Base-by-base conservation (phyloP, 2,329 filamentous ascomycete genomes). In the Arthrobotrys sphaeroides region DNA sequence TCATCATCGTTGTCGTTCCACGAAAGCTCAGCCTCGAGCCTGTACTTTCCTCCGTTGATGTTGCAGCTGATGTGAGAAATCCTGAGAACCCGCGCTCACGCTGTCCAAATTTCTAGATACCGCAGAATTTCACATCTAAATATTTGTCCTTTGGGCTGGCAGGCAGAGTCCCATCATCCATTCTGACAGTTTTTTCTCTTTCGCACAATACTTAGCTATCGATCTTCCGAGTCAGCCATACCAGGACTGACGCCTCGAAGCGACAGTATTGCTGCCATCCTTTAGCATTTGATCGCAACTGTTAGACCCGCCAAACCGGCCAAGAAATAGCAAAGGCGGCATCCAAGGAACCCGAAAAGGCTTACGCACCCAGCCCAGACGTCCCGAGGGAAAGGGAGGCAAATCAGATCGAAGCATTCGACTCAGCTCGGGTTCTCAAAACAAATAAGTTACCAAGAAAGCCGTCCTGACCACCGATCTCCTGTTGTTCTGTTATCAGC, bases 281-380 rank as follows among this genome's bases (percentile, higher is more conserved):
- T 72, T 38, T n/a, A 13, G 40, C 33, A 28, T 43, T 62, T 67
- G 42, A 33, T 49, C 33, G 20, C 49, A 73, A 12, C 31, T 51
- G 60, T 59, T 66, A 42, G 60, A 73, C 13, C 60, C 45, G 61
- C 61, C 70, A 62, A 74, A 28, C 53, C 42, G 20, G 70, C 70
- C 70, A 74, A 74, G 70, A 62, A 62, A 62, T 57, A 74, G 70
- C 70, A 74, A 74, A 74, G 70, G 24, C 70, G 62, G 70, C 61
- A 43, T 33, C 69, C 69, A 73, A 73, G 69, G 61, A 61, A 68
- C 70, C 70, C 70, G 57, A 74, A 74, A 74, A 74, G 70, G 70
- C 70, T 74, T 74, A 74, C 70, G 70, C 62, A 74, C 55, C 69
- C 68, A 73, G 68, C 68, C 62, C 70, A 68, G 62, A 62, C 53